Evolutionary conservation across 805 yeast species (phyloP), one percentile per base, ranked within the genome.

Genomic region (Candida ipomoeae): DNA sequence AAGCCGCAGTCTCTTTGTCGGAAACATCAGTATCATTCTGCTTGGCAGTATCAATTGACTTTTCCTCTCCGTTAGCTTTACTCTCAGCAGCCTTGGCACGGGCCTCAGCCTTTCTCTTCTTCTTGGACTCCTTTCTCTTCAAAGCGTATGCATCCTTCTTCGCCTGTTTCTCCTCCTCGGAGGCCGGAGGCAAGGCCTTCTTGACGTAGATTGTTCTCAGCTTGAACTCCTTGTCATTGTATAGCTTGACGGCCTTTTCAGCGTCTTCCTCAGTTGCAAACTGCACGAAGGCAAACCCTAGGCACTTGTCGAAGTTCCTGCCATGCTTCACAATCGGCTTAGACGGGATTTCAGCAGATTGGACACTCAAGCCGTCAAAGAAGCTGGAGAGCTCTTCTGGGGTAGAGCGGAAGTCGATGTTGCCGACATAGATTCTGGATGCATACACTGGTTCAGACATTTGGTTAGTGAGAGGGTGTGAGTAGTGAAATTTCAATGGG

Each of bases 251-350:
- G 29, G 79, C 78, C 46, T 62, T 62, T 44, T 74, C 78, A 11
- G 80, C 80, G 23, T 72, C 72, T 18, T 64, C 73, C 42, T 70
- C 72, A 44, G 67, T 57, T 40, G 65, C 73, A 58, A 80, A 80
- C 52, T 81, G 79, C 46, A 81, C 78, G 62, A 82, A 83, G 13
- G 83, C 86, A 58, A 79, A 82, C 38, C 87, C 87, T 53, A 71
- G 78, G 63, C 69, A 75, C 65, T 71, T 67, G 63, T 71, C 58
- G 65, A 68, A 65, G 52, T 73, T 62, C 43, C 67, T 68, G 40
- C 68, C 72, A 40, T 65, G 64, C 44, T 65, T 64, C 36, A 60
- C 60, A 46, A 60, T 55, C 54, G 71, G 70, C 64, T 75, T 76
- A 60, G 65, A 64, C 18, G 86, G 86, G 54, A 82, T 71, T 48